Evolutionary conservation across 2,329 filamentous ascomycete species (phyloP).

Genomic region (Hymenoscyphus albidus): DNA sequence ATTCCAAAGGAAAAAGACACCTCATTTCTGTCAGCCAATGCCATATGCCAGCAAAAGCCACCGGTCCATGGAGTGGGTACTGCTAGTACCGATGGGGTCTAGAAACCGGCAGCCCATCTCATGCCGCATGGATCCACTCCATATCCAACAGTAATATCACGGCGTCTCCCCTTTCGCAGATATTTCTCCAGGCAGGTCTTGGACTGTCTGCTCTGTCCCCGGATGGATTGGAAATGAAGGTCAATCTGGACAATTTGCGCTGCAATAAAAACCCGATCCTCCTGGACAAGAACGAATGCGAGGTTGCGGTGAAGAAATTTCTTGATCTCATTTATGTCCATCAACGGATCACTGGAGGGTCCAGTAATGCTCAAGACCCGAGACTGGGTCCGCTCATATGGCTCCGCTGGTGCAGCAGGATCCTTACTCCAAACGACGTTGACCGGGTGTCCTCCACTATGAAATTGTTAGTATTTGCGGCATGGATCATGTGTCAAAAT

Average conservation of each 20-base stretch:
- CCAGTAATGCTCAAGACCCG: not conserved
- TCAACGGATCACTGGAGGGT: not conserved
- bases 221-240: conserved; percentile 16
- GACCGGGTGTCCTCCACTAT: not conserved
- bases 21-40: no score
- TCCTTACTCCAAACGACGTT: not conserved
- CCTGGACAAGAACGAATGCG: conserved; percentile 9
- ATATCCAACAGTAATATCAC: conserved; percentile 11
- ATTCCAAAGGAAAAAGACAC: no score
- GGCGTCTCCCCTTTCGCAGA: not conserved
- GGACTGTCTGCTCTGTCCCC: conserved; percentile 15
- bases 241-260: not conserved
- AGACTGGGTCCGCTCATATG: not conserved
- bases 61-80: no score
- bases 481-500: no score
- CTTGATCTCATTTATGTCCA: not conserved
- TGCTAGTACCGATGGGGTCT: not conserved
- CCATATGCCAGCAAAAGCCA: no score
- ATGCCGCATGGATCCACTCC: conserved; percentile 19
- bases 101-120: not conserved
- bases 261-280: not conserved
- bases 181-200: not conserved
- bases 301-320: conserved; percentile 8
- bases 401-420: not conserved
- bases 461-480: no score